These are phyloP conservation scores for Podila epicladia DNA, from an alignment of 192 early-diverging fungal genomes.

Conservation along the genomic window DNA sequence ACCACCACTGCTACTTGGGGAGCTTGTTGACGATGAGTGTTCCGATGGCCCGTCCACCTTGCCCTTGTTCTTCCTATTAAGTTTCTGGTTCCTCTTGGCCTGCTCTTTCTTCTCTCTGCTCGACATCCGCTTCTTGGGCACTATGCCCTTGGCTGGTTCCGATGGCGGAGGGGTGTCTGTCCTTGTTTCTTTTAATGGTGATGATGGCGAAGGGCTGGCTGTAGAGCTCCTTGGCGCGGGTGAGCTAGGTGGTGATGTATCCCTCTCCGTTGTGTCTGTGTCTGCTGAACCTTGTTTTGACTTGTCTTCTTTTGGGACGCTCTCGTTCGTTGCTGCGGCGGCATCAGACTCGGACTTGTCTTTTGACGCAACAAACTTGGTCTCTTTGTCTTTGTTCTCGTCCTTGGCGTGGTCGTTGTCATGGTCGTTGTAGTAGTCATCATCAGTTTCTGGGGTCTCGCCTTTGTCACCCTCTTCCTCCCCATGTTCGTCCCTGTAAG, in stretches of 20 bases:
- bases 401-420: background rate
- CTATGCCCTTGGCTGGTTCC: slow-evolving; percentile 3
- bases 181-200: background rate
- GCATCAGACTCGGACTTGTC: no score
- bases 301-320: no score
- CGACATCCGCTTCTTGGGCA: slow-evolving; percentile 33
- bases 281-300: no score
- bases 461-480: background rate
- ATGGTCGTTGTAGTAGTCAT: background rate
- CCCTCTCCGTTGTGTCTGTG: no score
- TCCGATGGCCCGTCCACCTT: background rate
- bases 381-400: background rate
- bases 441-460: background rate
- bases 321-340: no score
- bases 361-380: no score
- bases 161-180: background rate
- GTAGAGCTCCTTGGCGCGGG: no score
- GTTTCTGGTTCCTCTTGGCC: slow-evolving; percentile 40
- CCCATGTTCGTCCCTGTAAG: background rate
- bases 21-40: background rate
- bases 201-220: background rate
- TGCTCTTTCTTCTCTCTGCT: slow-evolving; percentile 37
- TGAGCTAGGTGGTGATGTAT: no score
- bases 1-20: no score
- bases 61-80: slow-evolving; percentile 40